Conservation (phyloP, 164 flowering plant genomes). For the Saururus chinensis region DNA sequence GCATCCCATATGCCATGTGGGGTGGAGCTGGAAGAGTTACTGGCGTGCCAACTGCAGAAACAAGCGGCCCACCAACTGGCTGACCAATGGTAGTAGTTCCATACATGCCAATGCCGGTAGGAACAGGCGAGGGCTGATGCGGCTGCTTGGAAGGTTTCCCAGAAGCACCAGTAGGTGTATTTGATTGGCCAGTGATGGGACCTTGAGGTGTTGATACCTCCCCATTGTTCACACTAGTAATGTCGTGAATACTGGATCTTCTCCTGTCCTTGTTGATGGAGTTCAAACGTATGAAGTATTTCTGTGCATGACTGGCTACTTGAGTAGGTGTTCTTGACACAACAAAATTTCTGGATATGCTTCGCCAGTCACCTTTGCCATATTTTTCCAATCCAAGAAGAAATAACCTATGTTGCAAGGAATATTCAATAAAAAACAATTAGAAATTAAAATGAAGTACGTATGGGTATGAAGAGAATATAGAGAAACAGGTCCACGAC, state of each 20-base stretch:
- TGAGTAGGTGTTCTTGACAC: slow-evolving; percentile 90
- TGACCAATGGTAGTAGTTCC: slow-evolving; percentile 70
- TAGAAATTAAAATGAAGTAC: too few relatives aligned
- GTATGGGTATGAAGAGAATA: too few relatives aligned
- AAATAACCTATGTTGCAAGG: slow-evolving; percentile 46
- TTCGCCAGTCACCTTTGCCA: slow-evolving; percentile 96
- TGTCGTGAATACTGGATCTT: slow-evolving; percentile 89
- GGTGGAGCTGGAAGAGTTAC: slow-evolving; percentile 57
- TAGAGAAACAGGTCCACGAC: too few relatives aligned
- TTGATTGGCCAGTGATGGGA: slow-evolving; percentile 76
- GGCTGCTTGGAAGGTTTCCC: slow-evolving; percentile 44
- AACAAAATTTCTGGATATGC: slow-evolving; percentile 86
- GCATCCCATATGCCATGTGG: slow-evolving; percentile 71
- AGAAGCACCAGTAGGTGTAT: slow-evolving; percentile 30
- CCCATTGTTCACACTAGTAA: slow-evolving; percentile 61
- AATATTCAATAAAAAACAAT: too few relatives aligned
- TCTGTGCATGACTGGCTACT: slow-evolving; percentile 94
- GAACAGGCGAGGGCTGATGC: slow-evolving; percentile 28
- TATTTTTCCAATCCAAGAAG: slow-evolving; percentile 91
- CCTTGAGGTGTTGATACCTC: slow-evolving; percentile 54
- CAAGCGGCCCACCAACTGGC: slow-evolving; percentile 70
- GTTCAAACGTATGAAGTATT: slow-evolving; percentile 83
- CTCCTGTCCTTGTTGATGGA: slow-evolving; percentile 92
- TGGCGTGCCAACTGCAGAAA: slow-evolving; percentile 84
- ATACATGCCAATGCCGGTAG: slow-evolving; percentile 45